Evolutionary conservation across 768 basidiomycete genomes (phyloP).

Genomic region (Boletellus sp.): DNA sequence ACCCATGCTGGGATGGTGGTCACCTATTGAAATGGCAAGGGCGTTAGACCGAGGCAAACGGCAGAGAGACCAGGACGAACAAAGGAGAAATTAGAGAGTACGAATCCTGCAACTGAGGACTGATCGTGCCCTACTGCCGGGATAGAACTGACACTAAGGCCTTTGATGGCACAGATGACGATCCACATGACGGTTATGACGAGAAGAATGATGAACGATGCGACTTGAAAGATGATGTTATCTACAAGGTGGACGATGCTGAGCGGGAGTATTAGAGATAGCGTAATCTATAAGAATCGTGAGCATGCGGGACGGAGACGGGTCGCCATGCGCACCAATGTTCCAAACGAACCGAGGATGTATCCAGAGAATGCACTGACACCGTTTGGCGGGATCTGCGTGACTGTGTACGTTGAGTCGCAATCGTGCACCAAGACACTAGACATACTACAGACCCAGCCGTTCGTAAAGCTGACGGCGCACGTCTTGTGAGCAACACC

Average conservation of each 20-base stretch:
- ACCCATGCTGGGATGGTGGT: constrained; percentile 26
- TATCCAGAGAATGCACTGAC: constrained; percentile 18
- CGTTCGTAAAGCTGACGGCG: constrained; percentile 21
- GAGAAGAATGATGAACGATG: constrained; percentile 20
- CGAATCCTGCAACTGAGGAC: constrained; percentile 21
- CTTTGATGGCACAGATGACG: constrained; percentile 10
- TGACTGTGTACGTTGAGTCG: constrained; percentile 9
- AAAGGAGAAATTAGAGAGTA: constrained; percentile 25
- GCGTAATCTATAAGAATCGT: constrained; percentile 12
- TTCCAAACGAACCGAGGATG: constrained; percentile 24
- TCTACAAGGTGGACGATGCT: constrained; percentile 24
- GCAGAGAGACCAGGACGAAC: constrained; percentile 5
- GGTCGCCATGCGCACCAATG: constrained; percentile 7
- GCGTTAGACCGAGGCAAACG: neutral
- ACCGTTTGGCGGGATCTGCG: constrained; percentile 4
- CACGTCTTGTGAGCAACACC: constrained; percentile 24
- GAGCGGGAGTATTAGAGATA: constrained; percentile 19
- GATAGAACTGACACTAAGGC: constrained; percentile 8
- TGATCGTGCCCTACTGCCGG: constrained; percentile 17
- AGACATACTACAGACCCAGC: constrained; percentile 21
- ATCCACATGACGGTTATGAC: constrained; percentile 20
- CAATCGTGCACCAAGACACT: neutral
- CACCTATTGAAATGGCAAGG: constrained; percentile 7
- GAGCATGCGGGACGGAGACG: neutral
- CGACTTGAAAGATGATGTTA: constrained; percentile 23